Evolutionary conservation across 306 rosid genomes (phyloP), one percentile per base, ranked within the genome.

Genomic region (Corylus avellana): DNA sequence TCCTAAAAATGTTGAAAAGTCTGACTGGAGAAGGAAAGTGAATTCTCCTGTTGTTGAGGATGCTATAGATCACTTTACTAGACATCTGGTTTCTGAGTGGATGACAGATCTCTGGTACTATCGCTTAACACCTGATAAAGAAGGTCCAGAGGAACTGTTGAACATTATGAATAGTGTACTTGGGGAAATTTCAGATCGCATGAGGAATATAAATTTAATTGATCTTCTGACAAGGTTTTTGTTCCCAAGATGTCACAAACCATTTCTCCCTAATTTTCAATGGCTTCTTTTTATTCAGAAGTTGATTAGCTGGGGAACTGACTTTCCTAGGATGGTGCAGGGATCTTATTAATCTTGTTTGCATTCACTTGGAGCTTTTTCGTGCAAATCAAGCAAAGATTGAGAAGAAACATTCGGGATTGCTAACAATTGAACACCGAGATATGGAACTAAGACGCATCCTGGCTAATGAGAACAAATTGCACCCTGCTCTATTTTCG

Each of bases 401-500:
- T 77, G 86, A 86, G 84, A 90, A 85, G 63, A 83, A 72, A 82
- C 90, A 84, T 53, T 80, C 82, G 35, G 91, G 82, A 54, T 59
- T 84, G 44, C 74, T 90, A 59, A 86, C 98, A 16, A 76, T 85
- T 76, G 97, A 91, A 86, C 37, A 82, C 69, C 89, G 86, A 87
- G 99, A 96, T 85, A 75, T 66, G 48, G 96, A 90, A 81, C 83
- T 93, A 70, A 93, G 86, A 83, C 73, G 83, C 66, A 78, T 87
- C 82, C 77, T 96, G 90, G 92, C 89, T 79, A 73, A 91, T 48
- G 99, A 93, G 84, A 83, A 93, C 85, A 93, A 90, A 80, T 81
- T 96, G 90, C 99, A 96, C 82, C 99, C 99, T 85, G 99, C 98
- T 86, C 77, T 96, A 77, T 91, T 93, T 92, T 96, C 99, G 79